These are phyloP conservation scores for Cephalotrichum gorgonifer DNA, from an alignment of 2,329 filamentous ascomycete genomes.

Conservation along the genomic window DNA sequence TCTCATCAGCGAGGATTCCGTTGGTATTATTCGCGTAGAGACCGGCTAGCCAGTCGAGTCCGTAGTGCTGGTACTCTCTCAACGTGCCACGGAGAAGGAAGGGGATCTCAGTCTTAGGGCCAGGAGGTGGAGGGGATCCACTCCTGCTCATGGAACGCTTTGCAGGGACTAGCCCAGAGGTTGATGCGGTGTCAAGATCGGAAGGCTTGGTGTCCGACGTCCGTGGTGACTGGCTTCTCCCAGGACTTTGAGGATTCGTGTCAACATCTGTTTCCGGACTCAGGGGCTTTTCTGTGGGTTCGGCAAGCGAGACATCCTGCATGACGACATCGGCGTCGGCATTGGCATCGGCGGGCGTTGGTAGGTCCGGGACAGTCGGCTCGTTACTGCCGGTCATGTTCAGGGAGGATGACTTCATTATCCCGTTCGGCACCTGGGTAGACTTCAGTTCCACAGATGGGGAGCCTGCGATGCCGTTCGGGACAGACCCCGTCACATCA, in stretches of 20 bases:
- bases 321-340: conserved; percentile 21
- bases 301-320: conserved; percentile 13
- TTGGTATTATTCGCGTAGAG: conserved; percentile 90
- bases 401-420: not conserved
- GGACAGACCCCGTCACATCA: not conserved
- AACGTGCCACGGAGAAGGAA: conserved; percentile 78
- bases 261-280: conserved; percentile 32
- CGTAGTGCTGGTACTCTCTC: conserved; percentile 92
- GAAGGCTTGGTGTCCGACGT: conserved; percentile 41
- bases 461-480: not conserved
- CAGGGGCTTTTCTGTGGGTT: conserved; percentile 13
- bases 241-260: conserved; percentile 31
- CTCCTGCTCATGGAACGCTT: conserved; percentile 15
- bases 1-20: conserved; percentile 93
- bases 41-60: conserved; percentile 92
- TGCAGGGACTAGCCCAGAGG: conserved; percentile 21
- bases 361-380: not conserved
- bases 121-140: conserved; percentile 18
- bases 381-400: not conserved
- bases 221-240: conserved; percentile 34
- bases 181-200: conserved; percentile 32
- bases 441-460: not conserved
- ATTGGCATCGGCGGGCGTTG: not conserved
- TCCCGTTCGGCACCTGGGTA: not conserved
- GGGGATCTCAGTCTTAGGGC: conserved; percentile 61